A percentile compares a stretch with the other conserved stretches of the same genome.
These are phyloP conservation scores for Dictyostelium firmibasis DNA, from an alignment of 78 protist species.

Conservation along the genomic window DNA sequence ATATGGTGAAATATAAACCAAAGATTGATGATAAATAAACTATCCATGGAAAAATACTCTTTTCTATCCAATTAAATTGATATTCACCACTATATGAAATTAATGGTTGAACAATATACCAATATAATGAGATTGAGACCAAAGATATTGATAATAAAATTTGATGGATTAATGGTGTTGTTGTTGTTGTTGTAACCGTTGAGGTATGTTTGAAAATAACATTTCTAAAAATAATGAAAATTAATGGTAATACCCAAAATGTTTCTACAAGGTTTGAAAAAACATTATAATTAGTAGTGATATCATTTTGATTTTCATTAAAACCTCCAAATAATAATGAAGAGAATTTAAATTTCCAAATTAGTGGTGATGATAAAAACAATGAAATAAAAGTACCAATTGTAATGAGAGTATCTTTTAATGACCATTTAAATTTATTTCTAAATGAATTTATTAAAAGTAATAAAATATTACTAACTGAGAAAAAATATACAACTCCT, in stretches of 20 bases:
- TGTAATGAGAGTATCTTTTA: neutral
- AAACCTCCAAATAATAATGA: neutral
- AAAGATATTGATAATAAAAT: neutral
- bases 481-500: slow-evolving; percentile 46
- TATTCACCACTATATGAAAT: neutral
- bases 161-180: neutral
- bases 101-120: slow-evolving; percentile 5
- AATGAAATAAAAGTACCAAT: neutral
- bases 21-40: slow-evolving; percentile 16
- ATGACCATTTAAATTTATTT: neutral
- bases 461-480: neutral
- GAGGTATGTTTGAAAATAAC: neutral
- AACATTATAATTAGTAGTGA: neutral
- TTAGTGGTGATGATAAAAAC: slow-evolving; percentile 2
- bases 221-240: neutral
- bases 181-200: neutral
- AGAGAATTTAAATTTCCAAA: neutral
- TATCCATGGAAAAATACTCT: slow-evolving; percentile 8
- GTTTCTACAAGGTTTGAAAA: neutral
- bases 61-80: neutral
- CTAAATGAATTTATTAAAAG: neutral
- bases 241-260: neutral
- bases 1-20: neutral
- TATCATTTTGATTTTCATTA: no score
- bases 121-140: neutral